phyloP scores from a whole-genome alignment of 352 stramenopile species.

The Pythium coloratum region DNA sequence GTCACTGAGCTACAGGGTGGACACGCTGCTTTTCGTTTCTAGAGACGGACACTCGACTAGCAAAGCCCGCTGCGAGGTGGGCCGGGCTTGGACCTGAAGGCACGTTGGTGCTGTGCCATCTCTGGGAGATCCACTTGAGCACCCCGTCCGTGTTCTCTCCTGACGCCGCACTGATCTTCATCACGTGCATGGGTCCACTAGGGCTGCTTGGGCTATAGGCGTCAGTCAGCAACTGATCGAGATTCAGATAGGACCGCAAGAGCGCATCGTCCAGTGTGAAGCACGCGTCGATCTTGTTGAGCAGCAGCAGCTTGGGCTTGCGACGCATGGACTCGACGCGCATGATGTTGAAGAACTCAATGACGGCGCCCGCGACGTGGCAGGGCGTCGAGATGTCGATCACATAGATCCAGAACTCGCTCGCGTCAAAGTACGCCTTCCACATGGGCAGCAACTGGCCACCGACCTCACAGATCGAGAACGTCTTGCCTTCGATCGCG shows the following conservation, averaged over 20 bases:
- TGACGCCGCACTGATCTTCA: constrained; percentile 60
- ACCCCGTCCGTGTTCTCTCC: constrained; percentile 61
- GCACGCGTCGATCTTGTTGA: constrained; percentile 68
- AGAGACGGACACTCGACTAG: constrained; percentile 19
- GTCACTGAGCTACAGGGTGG: constrained; percentile 34
- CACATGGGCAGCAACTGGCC: constrained; percentile 72
- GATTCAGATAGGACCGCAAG: constrained; percentile 50
- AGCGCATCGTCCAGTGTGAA: constrained; percentile 49
- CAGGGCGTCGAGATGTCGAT: constrained; percentile 58
- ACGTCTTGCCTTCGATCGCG: constrained; percentile 37
- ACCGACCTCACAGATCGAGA: constrained; percentile 62
- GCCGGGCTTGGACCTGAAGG: constrained; percentile 3
- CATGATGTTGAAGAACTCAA: constrained; percentile 71
- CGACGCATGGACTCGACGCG: constrained; percentile 46
- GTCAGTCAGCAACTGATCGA: constrained; percentile 48
- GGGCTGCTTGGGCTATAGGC: constrained; percentile 21
- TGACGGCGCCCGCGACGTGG: constrained; percentile 44
- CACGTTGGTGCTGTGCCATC: constrained; percentile 23
- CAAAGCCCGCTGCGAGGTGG: constrained; percentile 12
- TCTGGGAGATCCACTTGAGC: constrained; percentile 54
- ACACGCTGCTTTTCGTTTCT: constrained; percentile 30
- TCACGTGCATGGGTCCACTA: constrained; percentile 43
- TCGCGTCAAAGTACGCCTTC: constrained; percentile 62
- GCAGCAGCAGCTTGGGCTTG: constrained; percentile 64
- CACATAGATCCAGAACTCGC: constrained; percentile 72